Percentiles rank a stretch among this genome's conserved stretches.
Evolutionary conservation across 2,329 filamentous ascomycete genomes (phyloP).

Genomic region (Byssochlamys sp.): DNA sequence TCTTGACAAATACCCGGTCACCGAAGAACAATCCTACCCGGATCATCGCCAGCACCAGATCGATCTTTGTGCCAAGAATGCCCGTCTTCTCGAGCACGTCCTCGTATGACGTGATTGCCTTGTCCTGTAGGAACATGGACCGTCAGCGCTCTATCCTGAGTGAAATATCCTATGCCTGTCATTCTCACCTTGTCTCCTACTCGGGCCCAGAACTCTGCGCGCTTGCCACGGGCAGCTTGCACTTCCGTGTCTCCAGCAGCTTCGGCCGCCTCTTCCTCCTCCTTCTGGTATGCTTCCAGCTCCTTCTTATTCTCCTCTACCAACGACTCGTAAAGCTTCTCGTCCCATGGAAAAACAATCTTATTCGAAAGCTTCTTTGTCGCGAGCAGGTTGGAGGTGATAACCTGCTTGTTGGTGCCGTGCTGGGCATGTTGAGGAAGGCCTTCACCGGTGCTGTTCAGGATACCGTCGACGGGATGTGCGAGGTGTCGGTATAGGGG

Average conservation of each 20-base stretch:
- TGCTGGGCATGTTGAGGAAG: conserved; percentile 34
- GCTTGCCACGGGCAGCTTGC: conserved; percentile 81
- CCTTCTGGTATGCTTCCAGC: conserved; percentile 66
- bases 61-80: conserved; percentile 91
- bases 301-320: conserved; percentile 69
- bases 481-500: conserved; percentile 57
- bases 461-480: conserved; percentile 61
- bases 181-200: conserved; percentile 80
- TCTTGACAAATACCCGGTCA: conserved; percentile 84
- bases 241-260: conserved; percentile 94
- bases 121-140: conserved; percentile 53
- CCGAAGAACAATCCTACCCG: conserved; percentile 92
- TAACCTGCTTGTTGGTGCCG: conserved; percentile 34
- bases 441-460: conserved; percentile 66
- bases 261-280: conserved; percentile 88
- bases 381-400: conserved; percentile 65
- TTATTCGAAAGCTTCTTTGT: conserved; percentile 56
- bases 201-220: conserved; percentile 89
- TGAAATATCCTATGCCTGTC: background rate
- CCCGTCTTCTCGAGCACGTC: conserved; percentile 93
- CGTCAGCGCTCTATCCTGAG: background rate
- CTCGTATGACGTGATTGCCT: conserved; percentile 86
- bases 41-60: conserved; percentile 91
- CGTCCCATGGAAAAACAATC: conserved; percentile 78
- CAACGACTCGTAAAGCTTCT: conserved; percentile 69